Base-by-base conservation (phyloP, 176 grass and related monocot genomes). In the Carex scoparia region DNA sequence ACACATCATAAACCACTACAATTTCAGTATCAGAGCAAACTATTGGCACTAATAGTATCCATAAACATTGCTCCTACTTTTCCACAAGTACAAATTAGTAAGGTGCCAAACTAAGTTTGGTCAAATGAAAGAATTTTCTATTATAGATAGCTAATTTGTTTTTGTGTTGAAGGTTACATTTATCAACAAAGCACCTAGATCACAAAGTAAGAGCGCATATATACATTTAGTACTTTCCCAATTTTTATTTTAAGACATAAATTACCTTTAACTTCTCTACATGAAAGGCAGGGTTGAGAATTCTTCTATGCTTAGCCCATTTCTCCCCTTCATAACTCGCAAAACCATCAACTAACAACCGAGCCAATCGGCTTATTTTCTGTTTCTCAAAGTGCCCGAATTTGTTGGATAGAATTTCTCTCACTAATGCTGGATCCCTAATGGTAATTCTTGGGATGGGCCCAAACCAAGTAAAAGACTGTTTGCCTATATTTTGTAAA, bases 271-370 rank as follows among this genome's bases (percentile, higher is more conserved):
- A 87, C 73, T 91, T 97, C 81, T 92, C 90, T 4, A 88, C 60
- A 86, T 92, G 90, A 83, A 97, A 97, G 79, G 94, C 90, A 35
- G 94, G 92, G 79, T 89, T 89, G 19, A 97, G 69, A 61, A 94
- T 91, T 86, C 90, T 94, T 28, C 94, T 85, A 58, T 97, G 92
- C 7, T 79, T 89, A 10, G 88, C 91, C 94, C 94, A 94, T 90
- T 97, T 94, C 83, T 94, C 92, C 0, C 91, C 89, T 1, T 94
- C 87, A 54, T 89, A 78, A 58, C 48, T 88, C 1, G 44, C 55
- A 65, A 97, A 37, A 14, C 89, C 92, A 78, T 73, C 61, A 10
- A 61, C 68, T 3, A 94, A 44, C 61, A 91, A 9, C 42, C 80
- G 85, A 0, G 18, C 13, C 0, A 94, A 56, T 67, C 64, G 48